Base-by-base conservation (phyloP, 495 filamentous ascomycete species). In the Daldinia decipiens region DNA sequence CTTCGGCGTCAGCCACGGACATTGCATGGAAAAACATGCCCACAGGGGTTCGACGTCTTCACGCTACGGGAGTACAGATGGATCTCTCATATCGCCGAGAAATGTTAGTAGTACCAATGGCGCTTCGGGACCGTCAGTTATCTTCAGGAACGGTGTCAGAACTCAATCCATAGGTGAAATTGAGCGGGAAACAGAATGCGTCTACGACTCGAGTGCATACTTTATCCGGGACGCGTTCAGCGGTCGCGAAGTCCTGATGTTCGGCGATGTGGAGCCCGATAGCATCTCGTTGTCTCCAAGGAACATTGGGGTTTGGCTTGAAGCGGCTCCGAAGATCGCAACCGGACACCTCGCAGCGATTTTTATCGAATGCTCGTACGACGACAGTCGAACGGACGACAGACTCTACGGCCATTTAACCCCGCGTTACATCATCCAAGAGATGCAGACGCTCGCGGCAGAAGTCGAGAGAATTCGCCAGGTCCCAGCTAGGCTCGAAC, bases 221-320 rank as follows among this genome's bases (percentile, higher is more conserved):
- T 98, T 99, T 79, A 88, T 99, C 67, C 91, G 92, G 15, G 89
- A 94, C 59, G 82, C 89, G 17, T 65, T 78, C 0, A 90, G 87
- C 0, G 87, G 89, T 1, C 83, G 83, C 45, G 93, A 97, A 80
- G 86, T 98, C 26, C 87, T 99, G 50, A 90, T 99, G 62, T 98
- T 97, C 76, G 95, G 95, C 43, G 95, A 99, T 72, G 90, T 98
- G 38, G 95, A 99, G 75, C 94, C 95, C 8, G 95, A 99, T 76
- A 88, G 88, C 9, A 79, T 98, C 51, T 95, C 93, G 0, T 77
- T 93, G 4, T 88, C 87, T 4, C 92, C 93, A n/a, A 89, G 93
- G 32, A 99, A 93, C 68, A 81, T 79, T 36, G 82, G 80, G 9
- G 88, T 98, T 11, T 99, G 95, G 95, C 82, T 84, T 51, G 89